A percentile compares a stretch with the other conserved stretches of the same genome.
phyloP scores from a whole-genome alignment of 2,329 filamentous ascomycete genomes.

The Fonsecaea multimorphosa region DNA sequence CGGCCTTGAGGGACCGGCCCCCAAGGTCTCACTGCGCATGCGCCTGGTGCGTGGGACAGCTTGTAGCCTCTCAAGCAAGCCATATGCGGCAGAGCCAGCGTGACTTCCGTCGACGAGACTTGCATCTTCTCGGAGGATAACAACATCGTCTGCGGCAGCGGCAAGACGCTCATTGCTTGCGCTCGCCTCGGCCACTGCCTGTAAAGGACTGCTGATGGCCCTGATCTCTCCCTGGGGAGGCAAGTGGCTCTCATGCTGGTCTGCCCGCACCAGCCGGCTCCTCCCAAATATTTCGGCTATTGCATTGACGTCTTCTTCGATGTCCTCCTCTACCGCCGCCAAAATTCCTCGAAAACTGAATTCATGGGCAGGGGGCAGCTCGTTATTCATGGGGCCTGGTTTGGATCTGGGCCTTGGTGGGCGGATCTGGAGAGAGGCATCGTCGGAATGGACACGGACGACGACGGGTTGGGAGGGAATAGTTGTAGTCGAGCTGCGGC shows the following conservation, averaged over 20 bases:
- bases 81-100: conserved; percentile 46
- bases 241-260: conserved; percentile 67
- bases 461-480: conserved; percentile 52
- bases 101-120: conserved; percentile 46
- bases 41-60: conserved; percentile 28
- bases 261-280: conserved; percentile 65
- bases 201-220: conserved; percentile 42
- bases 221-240: conserved; percentile 66
- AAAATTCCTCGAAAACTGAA: conserved; percentile 64
- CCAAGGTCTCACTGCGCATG: conserved; percentile 19
- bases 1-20: conserved; percentile 10
- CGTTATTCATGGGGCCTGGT: conserved; percentile 40
- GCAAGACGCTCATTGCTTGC: conserved; percentile 46
- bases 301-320: conserved; percentile 63
- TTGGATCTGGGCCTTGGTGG: conserved; percentile 43
- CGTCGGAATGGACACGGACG: conserved; percentile 51
- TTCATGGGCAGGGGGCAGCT: conserved; percentile 56
- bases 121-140: conserved; percentile 49
- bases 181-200: conserved; percentile 53
- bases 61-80: conserved; percentile 46
- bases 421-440: conserved; percentile 43
- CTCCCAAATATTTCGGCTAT: conserved; percentile 69
- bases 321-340: conserved; percentile 63
- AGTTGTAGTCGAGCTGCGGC: conserved; percentile 39
- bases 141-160: conserved; percentile 44